These are phyloP conservation scores for Crepidotus variabilis DNA, from an alignment of 768 basidiomycete genomes.

Conservation along the genomic window DNA sequence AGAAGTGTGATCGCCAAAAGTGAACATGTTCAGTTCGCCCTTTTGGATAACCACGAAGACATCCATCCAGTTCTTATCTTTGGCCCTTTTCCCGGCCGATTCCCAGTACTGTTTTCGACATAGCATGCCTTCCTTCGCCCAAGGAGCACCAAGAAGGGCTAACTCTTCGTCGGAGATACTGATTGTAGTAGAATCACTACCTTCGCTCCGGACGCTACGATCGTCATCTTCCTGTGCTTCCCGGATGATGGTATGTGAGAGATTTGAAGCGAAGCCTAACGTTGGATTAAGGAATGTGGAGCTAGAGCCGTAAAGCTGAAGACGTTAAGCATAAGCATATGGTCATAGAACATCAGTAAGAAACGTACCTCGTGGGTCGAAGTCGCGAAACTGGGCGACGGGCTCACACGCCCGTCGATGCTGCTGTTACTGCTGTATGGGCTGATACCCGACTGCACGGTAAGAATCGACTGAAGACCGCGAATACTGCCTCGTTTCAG, in stretches of 20 bases:
- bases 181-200: conserved; percentile 65
- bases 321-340: conserved; percentile 2
- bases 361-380: conserved; percentile 74
- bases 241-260: conserved; percentile 94
- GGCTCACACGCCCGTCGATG: conserved; percentile 87
- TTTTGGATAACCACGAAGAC: conserved; percentile 95
- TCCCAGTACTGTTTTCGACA: conserved; percentile 96
- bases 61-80: conserved; percentile 88
- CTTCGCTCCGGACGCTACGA: conserved; percentile 61
- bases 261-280: conserved; percentile 94
- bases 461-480: conserved; percentile 78
- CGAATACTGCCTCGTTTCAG: conserved; percentile 92
- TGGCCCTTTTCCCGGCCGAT: conserved; percentile 74
- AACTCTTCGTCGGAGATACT: conserved; percentile 95
- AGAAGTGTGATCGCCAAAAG: conserved; percentile 76
- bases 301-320: conserved; percentile 57
- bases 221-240: conserved; percentile 91
- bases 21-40: conserved; percentile 94
- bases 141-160: conserved; percentile 91
- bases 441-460: conserved; percentile 59
- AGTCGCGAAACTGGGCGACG: conserved; percentile 90
- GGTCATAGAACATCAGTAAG: neutral
- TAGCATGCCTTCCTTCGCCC: conserved; percentile 98
- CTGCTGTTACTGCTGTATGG: conserved; percentile 84
- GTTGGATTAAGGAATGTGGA: conserved; percentile 76